These are phyloP conservation scores for Hemerocallis citrina DNA, from an alignment of 106 monocot species.

Conservation along the genomic window DNA sequence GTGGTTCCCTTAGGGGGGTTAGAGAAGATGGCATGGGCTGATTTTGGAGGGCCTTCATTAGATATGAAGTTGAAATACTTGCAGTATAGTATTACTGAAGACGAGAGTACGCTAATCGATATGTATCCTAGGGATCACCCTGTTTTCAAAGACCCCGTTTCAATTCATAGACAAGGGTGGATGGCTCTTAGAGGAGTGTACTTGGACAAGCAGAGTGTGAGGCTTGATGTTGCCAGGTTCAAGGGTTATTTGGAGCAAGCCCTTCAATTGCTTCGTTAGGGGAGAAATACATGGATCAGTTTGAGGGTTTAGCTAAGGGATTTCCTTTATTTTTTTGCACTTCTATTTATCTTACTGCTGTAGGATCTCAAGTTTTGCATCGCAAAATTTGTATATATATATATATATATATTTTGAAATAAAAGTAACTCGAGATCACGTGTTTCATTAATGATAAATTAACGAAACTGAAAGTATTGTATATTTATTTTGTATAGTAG, in stretches of 20 bases:
- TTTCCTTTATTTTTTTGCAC: too few species aligned
- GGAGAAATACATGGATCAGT: background rate
- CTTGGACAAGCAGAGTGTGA: constrained; percentile 23
- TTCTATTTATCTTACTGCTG: background rate
- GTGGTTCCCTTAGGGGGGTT: constrained; percentile 54
- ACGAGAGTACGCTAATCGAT: constrained; percentile 38
- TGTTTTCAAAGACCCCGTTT: constrained; percentile 25
- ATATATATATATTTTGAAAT: too few species aligned
- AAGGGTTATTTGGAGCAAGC: constrained; percentile 20
- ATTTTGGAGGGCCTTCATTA: constrained; percentile 22
- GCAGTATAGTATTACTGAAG: constrained; percentile 27
- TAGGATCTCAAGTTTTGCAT: background rate
- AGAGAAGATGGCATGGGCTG: constrained; percentile 17
- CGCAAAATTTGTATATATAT: too few species aligned
- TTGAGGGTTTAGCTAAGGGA: background rate
- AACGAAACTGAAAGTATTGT: background rate
- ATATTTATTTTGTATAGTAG: constrained; percentile 3
- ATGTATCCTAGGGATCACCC: constrained; percentile 32
- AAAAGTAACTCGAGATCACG: too few species aligned
- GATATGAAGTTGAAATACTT: constrained; percentile 30
- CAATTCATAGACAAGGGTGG: constrained; percentile 33
- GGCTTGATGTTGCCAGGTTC: constrained; percentile 26
- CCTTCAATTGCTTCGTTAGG: constrained; percentile 8
- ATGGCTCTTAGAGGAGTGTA: constrained; percentile 6
- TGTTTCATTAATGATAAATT: too few species aligned